These are phyloP conservation scores for Auxenochlorella protothecoides DNA, from an alignment of 139 green algal species.

Conservation along the genomic window DNA sequence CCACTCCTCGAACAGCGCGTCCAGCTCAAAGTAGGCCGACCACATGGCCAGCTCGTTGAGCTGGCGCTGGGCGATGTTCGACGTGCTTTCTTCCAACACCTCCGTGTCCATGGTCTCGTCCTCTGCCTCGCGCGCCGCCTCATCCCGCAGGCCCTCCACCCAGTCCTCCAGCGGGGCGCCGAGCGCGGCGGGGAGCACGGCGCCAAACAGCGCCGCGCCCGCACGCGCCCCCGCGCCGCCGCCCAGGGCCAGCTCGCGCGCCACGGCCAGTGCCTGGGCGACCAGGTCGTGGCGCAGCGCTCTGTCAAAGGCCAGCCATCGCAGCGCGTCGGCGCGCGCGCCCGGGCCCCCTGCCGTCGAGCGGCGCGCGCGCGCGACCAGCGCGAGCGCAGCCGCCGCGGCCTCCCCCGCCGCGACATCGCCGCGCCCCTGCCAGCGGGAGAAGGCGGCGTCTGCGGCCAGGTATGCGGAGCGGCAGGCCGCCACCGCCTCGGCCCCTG, in stretches of 20 bases:
- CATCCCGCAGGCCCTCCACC: not conserved
- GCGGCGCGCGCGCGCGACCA: not conserved
- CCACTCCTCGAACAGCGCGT: conserved; percentile 20
- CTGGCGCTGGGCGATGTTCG: not conserved
- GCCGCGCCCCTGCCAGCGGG: conserved; percentile 8
- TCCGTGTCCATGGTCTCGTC: not conserved
- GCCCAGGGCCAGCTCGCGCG: conserved; percentile 32
- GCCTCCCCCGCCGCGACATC: conserved; percentile 26
- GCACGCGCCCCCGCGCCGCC: conserved; percentile 6
- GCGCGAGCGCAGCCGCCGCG: not conserved
- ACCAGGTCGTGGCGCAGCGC: no score
- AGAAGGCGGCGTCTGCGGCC: conserved; percentile 16
- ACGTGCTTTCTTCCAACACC: not conserved
- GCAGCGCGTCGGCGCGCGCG: conserved; percentile 12
- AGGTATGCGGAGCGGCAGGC: conserved; percentile 16
- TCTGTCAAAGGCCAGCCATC: conserved; percentile 28
- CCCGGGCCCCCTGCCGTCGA: not conserved
- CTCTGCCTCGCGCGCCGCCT: not conserved
- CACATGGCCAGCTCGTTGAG: conserved; percentile 8
- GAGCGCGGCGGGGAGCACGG: conserved; percentile 21
- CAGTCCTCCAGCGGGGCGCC: not conserved
- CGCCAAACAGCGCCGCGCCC: conserved; percentile 9
- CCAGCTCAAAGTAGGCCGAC: conserved; percentile 15
- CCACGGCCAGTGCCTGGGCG: conserved; percentile 1
- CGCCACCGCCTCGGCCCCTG: conserved; percentile 12